A percentile compares a stretch with the other conserved stretches of the same genome.
phyloP scores from a whole-genome alignment of 306 rosid genomes.

The Acacia crassicarpa region DNA sequence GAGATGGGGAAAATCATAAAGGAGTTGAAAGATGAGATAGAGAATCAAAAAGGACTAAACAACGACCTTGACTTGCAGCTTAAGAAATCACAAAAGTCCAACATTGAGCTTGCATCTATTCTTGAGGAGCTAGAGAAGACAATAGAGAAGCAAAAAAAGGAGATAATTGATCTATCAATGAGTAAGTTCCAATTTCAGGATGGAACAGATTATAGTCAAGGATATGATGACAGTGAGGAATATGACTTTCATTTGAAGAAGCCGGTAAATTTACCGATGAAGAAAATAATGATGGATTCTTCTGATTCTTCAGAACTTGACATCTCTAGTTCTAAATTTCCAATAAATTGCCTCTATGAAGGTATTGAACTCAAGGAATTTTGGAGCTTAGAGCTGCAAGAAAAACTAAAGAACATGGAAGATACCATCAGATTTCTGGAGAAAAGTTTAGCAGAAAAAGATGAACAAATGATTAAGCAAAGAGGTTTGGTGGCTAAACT shows the following conservation, averaged over 20 bases:
- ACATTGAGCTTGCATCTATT: conserved; percentile 31
- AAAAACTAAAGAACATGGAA: conserved; percentile 39
- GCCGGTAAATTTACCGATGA: conserved; percentile 24
- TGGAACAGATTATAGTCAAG: conserved; percentile 24
- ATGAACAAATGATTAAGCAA: conserved; percentile 35
- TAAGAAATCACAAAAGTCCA: conserved; percentile 33
- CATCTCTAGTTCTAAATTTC: conserved; percentile 30
- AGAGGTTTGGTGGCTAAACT: conserved; percentile 17
- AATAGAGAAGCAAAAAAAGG: conserved; percentile 36
- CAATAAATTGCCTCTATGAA: conserved; percentile 43
- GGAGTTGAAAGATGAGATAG: conserved; percentile 42
- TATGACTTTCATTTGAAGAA: conserved; percentile 35
- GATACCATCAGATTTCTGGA: conserved; percentile 35
- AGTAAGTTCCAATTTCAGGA: conserved; percentile 31
- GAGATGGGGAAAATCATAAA: conserved; percentile 36
- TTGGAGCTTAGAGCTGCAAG: conserved; percentile 37
- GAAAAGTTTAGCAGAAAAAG: conserved; percentile 41
- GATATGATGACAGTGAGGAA: conserved; percentile 41
- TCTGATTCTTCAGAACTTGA: conserved; percentile 31
- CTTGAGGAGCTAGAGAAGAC: conserved; percentile 36
- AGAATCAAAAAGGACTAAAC: conserved; percentile 30
- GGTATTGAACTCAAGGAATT: conserved; percentile 43
- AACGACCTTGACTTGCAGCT: conserved; percentile 35
- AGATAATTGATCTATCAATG: conserved; percentile 33
- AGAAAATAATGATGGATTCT: conserved; percentile 30